Evolutionary conservation across 345 rosid species (phyloP).

Genomic region (Carallia pectinifolia): DNA sequence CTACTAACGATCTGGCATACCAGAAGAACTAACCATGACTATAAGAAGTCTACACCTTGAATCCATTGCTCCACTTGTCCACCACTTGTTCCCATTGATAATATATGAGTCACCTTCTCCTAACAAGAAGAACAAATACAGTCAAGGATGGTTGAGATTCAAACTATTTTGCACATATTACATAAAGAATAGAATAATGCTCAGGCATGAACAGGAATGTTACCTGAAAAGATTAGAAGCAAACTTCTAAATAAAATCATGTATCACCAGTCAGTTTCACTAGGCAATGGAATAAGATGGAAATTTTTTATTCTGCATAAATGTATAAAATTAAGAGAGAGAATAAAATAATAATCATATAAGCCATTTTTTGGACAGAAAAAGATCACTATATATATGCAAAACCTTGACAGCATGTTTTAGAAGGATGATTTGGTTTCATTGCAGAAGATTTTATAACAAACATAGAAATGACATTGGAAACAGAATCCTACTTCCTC

Average conservation of each 20-base stretch:
- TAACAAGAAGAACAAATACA: slow-evolving; percentile 23
- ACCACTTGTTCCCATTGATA: slow-evolving; percentile 94
- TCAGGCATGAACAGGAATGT: neutral
- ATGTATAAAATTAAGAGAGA: no score
- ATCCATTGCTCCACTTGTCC: slow-evolving; percentile 99
- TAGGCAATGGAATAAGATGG: neutral
- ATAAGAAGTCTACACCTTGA: slow-evolving; percentile 93
- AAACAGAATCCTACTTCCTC: neutral
- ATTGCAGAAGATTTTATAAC: neutral
- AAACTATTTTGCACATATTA: slow-evolving; percentile 2
- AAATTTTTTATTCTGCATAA: neutral
- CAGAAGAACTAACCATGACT: slow-evolving; percentile 75
- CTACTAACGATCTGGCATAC: neutral
- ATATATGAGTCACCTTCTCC: slow-evolving; percentile 81
- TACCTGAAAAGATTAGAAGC: neutral
- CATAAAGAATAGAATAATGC: neutral
- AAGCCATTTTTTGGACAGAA: no score
- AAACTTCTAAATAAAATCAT: neutral
- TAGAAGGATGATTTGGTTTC: neutral
- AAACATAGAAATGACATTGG: neutral
- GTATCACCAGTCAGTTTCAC: neutral
- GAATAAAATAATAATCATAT: no score
- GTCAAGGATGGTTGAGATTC: slow-evolving; percentile 7
- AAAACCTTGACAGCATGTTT: no score
- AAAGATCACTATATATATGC: no score